Evolutionary conservation across 805 yeast genomes (phyloP), one percentile per base, ranked within the genome.

Genomic region (Yamadazyma sp.): DNA sequence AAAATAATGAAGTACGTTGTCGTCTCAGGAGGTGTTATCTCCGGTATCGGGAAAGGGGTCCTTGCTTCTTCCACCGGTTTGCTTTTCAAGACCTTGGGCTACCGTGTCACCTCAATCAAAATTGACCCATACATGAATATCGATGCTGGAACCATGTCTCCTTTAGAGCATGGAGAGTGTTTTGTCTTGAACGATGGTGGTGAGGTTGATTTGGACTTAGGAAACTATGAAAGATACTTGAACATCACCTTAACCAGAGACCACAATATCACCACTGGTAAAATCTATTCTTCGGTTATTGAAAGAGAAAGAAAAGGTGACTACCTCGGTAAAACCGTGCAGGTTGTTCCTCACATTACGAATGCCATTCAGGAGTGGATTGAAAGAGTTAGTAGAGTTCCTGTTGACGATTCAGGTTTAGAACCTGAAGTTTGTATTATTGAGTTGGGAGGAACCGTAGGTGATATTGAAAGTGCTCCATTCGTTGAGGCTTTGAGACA

Each of bases 61-160:
- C 75, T 84, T 42, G 99, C 99, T 44, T 89, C 97, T 23, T 88
- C 97, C 44, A 93, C 98, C 22, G 99, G 99, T 44, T 80, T 93
- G 67, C 65, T 93, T 48, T 77, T 93, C 66, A 93, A 93, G 65
- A 90, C 99, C 27, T 70, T 87, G 42, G 99, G 99, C 44, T 75
- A 85, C 55, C 82, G 95, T 59, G 98, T 91, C 46, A 91, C 99
- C 3, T 89, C 98, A 11, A 91, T 93, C 71, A 93, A 93, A 66
- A 93, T 93, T 56, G 99, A 93, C 70, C 99, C 99, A 27, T 93
- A 93, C 68, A 86, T 93, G 95, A 93, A 93, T 70, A 88, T 93
- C 52, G 99, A 93, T 70, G 99, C 99, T 26, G 99, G 99, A 54
- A 93, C 99, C 30, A 93, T 93, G 99, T 87, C 96, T 28, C 99